Evolutionary conservation across 1,284 basidiomycete species (phyloP).

Genomic region (Ustilago curta): DNA sequence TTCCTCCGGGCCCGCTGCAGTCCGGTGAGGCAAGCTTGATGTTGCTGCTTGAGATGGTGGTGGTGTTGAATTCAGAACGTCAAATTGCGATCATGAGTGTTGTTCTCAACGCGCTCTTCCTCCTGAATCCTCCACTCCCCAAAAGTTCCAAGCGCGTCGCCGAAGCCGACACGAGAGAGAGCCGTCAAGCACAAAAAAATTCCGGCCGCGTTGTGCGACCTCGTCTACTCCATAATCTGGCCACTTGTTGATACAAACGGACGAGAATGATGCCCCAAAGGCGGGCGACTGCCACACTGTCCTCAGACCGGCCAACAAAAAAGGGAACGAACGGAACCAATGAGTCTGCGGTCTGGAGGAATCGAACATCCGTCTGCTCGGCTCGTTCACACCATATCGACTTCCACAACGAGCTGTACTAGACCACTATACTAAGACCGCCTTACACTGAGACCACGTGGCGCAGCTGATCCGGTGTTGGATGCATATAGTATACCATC

Average conservation of each 20-base stretch:
- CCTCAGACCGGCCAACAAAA: neutral
- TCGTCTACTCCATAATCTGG: too few species aligned
- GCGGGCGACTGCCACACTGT: too few species aligned
- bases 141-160: neutral
- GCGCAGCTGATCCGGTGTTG: neutral
- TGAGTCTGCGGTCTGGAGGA: constrained; percentile 28
- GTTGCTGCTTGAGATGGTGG: constrained; percentile 3
- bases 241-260: too few species aligned
- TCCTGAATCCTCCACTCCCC: neutral
- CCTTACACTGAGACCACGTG: neutral
- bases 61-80: neutral
- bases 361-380: constrained; percentile 50
- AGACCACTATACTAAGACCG: constrained; percentile 32
- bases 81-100: neutral
- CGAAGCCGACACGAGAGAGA: neutral
- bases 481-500: too few species aligned
- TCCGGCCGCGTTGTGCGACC: neutral
- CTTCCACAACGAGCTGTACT: constrained; percentile 38
- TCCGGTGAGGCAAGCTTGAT: neutral
- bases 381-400: constrained; percentile 3
- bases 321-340: too few species aligned
- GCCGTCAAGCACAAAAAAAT: neutral
- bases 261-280: too few species aligned
- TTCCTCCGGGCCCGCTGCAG: neutral
- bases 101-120: constrained; percentile 15